Conservation (phyloP, 805 yeast species). For the Lachancea sp. region DNA sequence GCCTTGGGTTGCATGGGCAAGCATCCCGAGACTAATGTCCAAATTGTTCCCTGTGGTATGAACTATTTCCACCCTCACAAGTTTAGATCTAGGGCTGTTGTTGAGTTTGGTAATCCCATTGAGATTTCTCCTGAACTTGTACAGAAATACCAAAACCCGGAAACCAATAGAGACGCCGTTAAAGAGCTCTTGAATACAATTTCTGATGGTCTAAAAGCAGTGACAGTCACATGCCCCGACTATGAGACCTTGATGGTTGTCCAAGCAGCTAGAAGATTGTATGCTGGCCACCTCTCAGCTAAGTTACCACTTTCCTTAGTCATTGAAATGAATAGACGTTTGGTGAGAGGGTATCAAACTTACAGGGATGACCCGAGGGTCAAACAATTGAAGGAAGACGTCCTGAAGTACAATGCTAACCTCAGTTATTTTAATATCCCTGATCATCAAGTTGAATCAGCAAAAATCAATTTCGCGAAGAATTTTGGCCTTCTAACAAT, state of each 20-base stretch:
- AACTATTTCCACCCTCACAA: constrained; percentile 94
- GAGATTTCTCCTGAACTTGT: constrained; percentile 58
- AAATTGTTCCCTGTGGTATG: constrained; percentile 95
- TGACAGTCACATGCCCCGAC: constrained; percentile 83
- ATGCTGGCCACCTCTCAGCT: constrained; percentile 66
- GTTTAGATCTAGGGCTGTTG: constrained; percentile 89
- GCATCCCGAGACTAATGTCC: constrained; percentile 68
- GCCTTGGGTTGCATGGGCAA: constrained; percentile 88
- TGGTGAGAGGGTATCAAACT: constrained; percentile 73
- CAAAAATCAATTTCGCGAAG: constrained; percentile 44
- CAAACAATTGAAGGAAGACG: constrained; percentile 51
- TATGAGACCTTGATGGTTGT: constrained; percentile 84
- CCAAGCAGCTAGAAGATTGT: constrained; percentile 87
- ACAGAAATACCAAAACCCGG: constrained; percentile 55
- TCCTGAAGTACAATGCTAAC: constrained; percentile 68
- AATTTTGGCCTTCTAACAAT: constrained; percentile 48
- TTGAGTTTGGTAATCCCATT: constrained; percentile 89
- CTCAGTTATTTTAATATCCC: constrained; percentile 56
- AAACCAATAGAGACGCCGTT: constrained; percentile 65
- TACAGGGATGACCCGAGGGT: constrained; percentile 67
- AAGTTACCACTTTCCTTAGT: constrained; percentile 73
- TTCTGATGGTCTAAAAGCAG: constrained; percentile 69
- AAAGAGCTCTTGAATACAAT: constrained; percentile 62
- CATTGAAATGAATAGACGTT: constrained; percentile 85
- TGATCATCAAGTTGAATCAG: constrained; percentile 46